Base-by-base conservation (phyloP, 225 moss, liverwort and hornwort genomes). In the Lunularia cruciata region DNA sequence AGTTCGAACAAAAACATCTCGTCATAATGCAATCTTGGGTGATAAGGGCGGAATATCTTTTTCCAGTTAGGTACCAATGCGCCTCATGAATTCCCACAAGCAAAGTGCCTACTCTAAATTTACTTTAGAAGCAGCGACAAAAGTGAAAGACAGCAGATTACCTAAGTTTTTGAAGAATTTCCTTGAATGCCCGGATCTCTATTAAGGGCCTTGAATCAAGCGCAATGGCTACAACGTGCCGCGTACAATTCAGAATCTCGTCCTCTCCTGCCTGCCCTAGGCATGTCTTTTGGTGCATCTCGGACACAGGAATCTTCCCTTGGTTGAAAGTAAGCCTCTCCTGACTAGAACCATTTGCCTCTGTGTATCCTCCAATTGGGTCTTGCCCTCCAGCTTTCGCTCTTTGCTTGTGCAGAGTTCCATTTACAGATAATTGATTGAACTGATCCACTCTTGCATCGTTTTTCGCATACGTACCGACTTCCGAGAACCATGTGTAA, bases 401-500 rank as follows among this genome's bases (percentile, higher is more conserved):
- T 31, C 25, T 30, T 8, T 64, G 28, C 46, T 30, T 64, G 8
- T 31, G 9, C 5, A 23, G 14, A 25, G 25, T 2, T 26, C 42
- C 63, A 6, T 11, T 10, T 15, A 25, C 9, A 2, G 46, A 28
- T 28, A 30, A 31, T 0, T 7, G 45, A 46, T 30, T 46, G 18
- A 19, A 25, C 26, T 23, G 23, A 26, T 64, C 46, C 5, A 7
- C 5, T 45, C 46, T 46, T 14, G 8, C 28, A n/a, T 37, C 35
- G 16, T 14, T 28, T n/a, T n/a, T n/a, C n/a, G n/a, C n/a, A n/a
- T 22, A 25, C 9, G 48, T 13, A 48, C 33, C 34, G 53, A 66
- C 71, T 38, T 52, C 71, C 37, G 43, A 58, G 20, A 73, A 84
- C 92, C 95, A 96, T 31, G 78, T 63, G 71, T 87, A 90, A 42